phyloP scores from a whole-genome alignment of 2,329 filamentous ascomycete genomes.

The Cercospora zeae-maydis region DNA sequence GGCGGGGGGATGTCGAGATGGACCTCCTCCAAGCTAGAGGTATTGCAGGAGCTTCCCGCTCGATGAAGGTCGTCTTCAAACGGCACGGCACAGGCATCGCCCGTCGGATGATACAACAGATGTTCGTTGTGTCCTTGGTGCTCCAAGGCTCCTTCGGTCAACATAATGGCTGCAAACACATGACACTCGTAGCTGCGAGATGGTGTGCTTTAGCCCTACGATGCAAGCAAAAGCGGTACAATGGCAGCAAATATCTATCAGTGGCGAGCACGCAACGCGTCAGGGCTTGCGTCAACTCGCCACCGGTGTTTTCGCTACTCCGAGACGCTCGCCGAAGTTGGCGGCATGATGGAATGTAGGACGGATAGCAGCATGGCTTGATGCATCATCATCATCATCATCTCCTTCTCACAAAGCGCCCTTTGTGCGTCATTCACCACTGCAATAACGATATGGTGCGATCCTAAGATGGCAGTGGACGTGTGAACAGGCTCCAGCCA shows the following conservation, averaged over 20 bases:
- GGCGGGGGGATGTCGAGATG: no score
- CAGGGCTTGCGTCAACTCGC: background rate
- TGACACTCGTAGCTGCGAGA: background rate
- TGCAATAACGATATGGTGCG: background rate
- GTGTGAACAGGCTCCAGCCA: background rate
- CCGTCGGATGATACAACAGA: background rate
- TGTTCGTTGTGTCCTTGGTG: background rate
- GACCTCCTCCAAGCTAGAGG: no score
- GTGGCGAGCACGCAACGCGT: background rate
- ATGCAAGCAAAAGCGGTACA: background rate
- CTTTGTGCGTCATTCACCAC: background rate
- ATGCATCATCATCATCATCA: no score
- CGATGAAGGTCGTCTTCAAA: background rate
- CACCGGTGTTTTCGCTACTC: background rate
- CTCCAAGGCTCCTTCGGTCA: background rate
- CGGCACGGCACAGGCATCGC: background rate
- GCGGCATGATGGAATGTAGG: background rate
- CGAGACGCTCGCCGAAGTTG: background rate
- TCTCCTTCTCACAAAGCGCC: background rate
- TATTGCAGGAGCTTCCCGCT: no score
- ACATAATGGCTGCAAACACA: background rate
- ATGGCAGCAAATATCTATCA: background rate
- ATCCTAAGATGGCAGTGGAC: background rate
- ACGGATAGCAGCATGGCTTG: background rate
- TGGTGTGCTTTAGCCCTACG: background rate